Evolutionary conservation across 202 grass and related monocot genomes (phyloP), one percentile per base, ranked within the genome.

Genomic region (Panicum virgatum): DNA sequence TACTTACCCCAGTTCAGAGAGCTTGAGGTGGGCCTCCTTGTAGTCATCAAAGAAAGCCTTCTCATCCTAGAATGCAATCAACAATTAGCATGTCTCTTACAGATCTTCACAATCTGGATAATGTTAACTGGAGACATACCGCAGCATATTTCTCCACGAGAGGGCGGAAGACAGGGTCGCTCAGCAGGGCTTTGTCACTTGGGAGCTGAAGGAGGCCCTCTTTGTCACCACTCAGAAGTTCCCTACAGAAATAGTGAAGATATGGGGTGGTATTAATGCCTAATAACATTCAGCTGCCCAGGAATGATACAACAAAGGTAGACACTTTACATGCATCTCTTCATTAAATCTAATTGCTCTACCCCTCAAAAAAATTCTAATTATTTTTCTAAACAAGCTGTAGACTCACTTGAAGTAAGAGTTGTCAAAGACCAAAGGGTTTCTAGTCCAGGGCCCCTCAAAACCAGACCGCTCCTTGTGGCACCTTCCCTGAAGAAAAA

Each of bases 381-480:
- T 25, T 20, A 0, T 5, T 78, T 36, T 10, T 50, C 3, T 15
- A 26, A 58, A 63, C 39, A 36, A 76, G 12, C 0, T 23, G 15
- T 44, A 43, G 25, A 83, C 83, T 80, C 83, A 99, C 96, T 29
- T 94, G 89, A 99, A 99, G 83, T 94, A 99, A 50, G 93, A 80
- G 75, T 99, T 92, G 72, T 99, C 96, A 79, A 99, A 99, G 62
- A 76, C 68, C 73, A 99, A 77, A 54, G 96, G 96, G 73, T 96
- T 92, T 32, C 5, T 51, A 64, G 96, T 99, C 96, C 93, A 99
- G 44, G 96, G 53, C 32, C 96, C 93, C 79, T 99, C 93, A 80
- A 96, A 99, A 56, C 96, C 96, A 86, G 96, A 99, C 57, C 96
- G 86, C 83, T 99, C 96, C 91, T 90, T 96, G 93, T 96, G 96